Base-by-base conservation (phyloP, 169 alveolate species). In the Plasmodium blacklocki region DNA sequence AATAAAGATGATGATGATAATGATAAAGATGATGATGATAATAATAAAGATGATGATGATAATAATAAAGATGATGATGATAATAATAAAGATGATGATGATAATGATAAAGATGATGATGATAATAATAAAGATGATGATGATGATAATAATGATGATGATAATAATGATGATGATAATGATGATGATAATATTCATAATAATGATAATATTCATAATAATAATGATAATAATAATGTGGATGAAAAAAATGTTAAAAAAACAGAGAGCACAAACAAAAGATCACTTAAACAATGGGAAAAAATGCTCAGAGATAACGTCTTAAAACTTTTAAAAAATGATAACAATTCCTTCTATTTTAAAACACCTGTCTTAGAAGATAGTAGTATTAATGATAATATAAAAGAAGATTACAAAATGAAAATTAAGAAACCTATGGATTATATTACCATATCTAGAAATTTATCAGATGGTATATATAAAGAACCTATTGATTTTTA, bases 361-460 rank as follows among this genome's bases (percentile, higher is more conserved):
- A 49, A n/a, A 26, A 78, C 45, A 11, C 89, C 89, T 8, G 89
- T 78, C n/a, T 54, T 78, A 59, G 72, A 78, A 21, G 89, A 78
- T 45, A 52, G 12, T 21, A 78, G 32, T 52, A 29, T 78, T 26
- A 78, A 23, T 45, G 89, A 78, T 4, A 6, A 18, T 2, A 78
- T 78, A 15, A 78, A 66, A 59, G 49, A 19, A 43, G 89, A 78
- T 7, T 78, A 78, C 67, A 78, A 50, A 52, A 15, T 29, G 5
- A 78, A 78, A 32, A 78, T 78, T 5, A 39, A 64, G 15, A 78
- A 66, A 23, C 89, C 89, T 9, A 78, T 78, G 89, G 89, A 78
- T 32, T 78, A 78, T 23, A 64, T 39, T 4, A 78, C 89, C 11
- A 23, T 78, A 14, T 63, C 89, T 23, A 78, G 15, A 15, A 78